phyloP scores from a whole-genome alignment of 345 rosid genomes.

The Tarenaya hassleriana region DNA sequence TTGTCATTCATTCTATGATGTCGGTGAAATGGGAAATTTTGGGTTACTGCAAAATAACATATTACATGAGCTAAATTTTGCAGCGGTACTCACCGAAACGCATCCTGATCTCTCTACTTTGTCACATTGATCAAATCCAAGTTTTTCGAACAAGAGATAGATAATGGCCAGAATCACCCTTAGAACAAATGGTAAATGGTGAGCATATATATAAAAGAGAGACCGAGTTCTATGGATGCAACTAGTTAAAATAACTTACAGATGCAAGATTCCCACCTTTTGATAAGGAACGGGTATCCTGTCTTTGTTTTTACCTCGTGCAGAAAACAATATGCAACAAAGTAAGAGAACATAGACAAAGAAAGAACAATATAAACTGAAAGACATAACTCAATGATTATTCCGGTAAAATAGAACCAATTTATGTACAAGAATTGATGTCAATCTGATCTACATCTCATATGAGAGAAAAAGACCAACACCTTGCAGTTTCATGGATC shows the following conservation, averaged over 20 bases:
- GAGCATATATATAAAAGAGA: not conserved
- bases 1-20: no score
- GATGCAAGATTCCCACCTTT: slow-evolving; percentile 9
- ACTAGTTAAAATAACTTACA: slow-evolving; percentile 21
- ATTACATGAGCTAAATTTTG: no score
- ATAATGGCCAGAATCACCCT: slow-evolving; percentile 3
- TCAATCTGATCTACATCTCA: slow-evolving; percentile 12
- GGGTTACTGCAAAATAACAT: no score
- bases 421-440: not conserved
- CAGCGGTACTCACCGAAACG: no score
- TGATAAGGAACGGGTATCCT: slow-evolving; percentile 1
- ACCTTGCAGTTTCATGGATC: slow-evolving; percentile 18
- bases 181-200: not conserved
- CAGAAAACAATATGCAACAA: slow-evolving; percentile 14
- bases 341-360: slow-evolving; percentile 8
- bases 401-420: slow-evolving; percentile 4
- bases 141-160: no score
- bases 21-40: no score
- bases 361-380: not conserved
- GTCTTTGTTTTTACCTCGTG: slow-evolving; percentile 20
- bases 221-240: not conserved
- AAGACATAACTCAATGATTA: not conserved
- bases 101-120: no score
- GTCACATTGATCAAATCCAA: no score
- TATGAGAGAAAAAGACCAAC: slow-evolving; percentile 19